Percentiles rank a stretch among this genome's conserved stretches.
Conservation (phyloP, 1,284 basidiomycete species). For the Pseudozyma thailandica region DNA sequence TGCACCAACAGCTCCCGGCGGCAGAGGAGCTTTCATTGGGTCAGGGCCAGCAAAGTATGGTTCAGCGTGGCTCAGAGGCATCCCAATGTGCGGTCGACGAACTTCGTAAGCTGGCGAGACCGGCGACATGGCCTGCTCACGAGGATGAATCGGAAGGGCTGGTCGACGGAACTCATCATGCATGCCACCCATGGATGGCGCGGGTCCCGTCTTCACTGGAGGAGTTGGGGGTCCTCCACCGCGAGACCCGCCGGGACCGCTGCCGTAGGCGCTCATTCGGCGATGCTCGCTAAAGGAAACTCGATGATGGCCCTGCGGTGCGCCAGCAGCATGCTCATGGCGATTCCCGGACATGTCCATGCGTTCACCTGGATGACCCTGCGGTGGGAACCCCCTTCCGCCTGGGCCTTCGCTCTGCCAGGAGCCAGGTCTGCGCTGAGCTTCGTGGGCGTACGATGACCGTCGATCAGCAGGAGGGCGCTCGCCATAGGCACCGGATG, state of each 20-base stretch:
- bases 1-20: slow-evolving; percentile 14
- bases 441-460: slow-evolving; percentile 18
- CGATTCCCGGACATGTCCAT: slow-evolving; percentile 7
- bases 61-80: slow-evolving; percentile 18
- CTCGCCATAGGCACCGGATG: slow-evolving; percentile 8
- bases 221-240: slow-evolving; percentile 3
- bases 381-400: slow-evolving; percentile 4
- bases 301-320: slow-evolving; percentile 5
- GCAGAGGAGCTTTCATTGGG: slow-evolving; percentile 14
- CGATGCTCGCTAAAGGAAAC: slow-evolving; percentile 14
- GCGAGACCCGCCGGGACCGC: slow-evolving; percentile 8
- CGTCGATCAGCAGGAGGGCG: slow-evolving; percentile 13
- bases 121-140: slow-evolving; percentile 30
- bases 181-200: slow-evolving; percentile 4
- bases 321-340: slow-evolving; percentile 12
- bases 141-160: slow-evolving; percentile 10
- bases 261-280: slow-evolving; percentile 16
- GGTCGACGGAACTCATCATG: slow-evolving; percentile 41
- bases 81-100: slow-evolving; percentile 17
- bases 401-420: slow-evolving; percentile 25
- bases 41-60: slow-evolving; percentile 15
- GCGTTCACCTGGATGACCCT: slow-evolving; percentile 10
- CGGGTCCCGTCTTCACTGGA: neutral
- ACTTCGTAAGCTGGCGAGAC: slow-evolving; percentile 19
- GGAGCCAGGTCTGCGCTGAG: slow-evolving; percentile 12